phyloP scores from a whole-genome alignment of 179 eudicot genomes.

The Silene coronaria region DNA sequence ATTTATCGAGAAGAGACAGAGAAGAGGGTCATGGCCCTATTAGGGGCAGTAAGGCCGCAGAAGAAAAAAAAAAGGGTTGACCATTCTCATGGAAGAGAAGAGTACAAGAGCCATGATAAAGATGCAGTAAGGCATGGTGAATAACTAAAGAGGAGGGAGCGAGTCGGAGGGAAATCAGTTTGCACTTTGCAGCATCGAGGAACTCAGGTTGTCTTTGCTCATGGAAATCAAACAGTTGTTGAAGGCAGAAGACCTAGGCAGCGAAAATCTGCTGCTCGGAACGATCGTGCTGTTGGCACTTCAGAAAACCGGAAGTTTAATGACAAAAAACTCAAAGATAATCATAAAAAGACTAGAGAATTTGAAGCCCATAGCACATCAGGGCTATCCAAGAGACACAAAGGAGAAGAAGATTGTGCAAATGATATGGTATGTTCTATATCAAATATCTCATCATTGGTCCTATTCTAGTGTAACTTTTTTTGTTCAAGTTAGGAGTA shows the following conservation, averaged over 20 bases:
- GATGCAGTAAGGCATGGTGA: slow-evolving; percentile 55
- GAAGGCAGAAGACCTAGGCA: slow-evolving; percentile 76
- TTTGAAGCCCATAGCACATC: slow-evolving; percentile 45
- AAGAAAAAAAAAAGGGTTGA: slow-evolving; percentile 59
- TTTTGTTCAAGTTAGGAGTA: slow-evolving; percentile 5
- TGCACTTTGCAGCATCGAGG: slow-evolving; percentile 49
- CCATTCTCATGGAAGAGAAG: slow-evolving; percentile 62
- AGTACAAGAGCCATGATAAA: slow-evolving; percentile 52
- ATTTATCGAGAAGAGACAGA: slow-evolving; percentile 53
- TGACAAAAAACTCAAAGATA: slow-evolving; percentile 58
- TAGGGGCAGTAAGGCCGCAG: slow-evolving; percentile 42
- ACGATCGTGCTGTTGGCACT: slow-evolving; percentile 47
- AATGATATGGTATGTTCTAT: slow-evolving; percentile 73
- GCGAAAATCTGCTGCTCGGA: slow-evolving; percentile 51
- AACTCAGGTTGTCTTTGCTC: slow-evolving; percentile 49
- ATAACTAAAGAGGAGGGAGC: slow-evolving; percentile 59
- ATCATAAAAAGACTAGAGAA: slow-evolving; percentile 50
- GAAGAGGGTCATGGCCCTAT: slow-evolving; percentile 47
- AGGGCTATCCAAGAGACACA: slow-evolving; percentile 50
- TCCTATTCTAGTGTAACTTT: slow-evolving; percentile 10
- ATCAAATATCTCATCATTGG: slow-evolving; percentile 21
- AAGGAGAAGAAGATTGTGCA: slow-evolving; percentile 43
- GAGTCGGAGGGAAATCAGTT: slow-evolving; percentile 43
- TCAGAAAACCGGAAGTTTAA: slow-evolving; percentile 47
- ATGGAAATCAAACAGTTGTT: slow-evolving; percentile 39